Percentiles rank a stretch among this genome's conserved stretches.
Conservation (phyloP, 2,329 filamentous ascomycete species). For the Simplicillium sp. region DNA sequence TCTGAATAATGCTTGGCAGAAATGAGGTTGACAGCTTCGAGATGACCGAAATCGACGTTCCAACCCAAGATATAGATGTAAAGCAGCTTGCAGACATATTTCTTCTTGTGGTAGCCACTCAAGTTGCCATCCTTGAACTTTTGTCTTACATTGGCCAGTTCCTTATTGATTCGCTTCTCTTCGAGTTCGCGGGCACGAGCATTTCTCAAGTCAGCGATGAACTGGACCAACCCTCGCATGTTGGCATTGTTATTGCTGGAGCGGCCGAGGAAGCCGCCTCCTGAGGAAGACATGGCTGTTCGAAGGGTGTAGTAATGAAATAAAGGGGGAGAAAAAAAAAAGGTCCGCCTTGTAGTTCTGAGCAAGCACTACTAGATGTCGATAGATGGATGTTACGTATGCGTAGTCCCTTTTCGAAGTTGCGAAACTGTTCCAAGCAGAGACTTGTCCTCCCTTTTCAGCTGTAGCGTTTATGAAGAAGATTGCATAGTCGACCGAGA, state of each 20-base stretch:
- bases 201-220: constrained; percentile 94
- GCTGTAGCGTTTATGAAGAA: constrained; percentile 13
- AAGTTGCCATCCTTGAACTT: constrained; percentile 96
- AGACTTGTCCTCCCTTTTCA: constrained; percentile 9
- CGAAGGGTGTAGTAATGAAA: no score
- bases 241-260: constrained; percentile 56
- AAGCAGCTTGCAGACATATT: constrained; percentile 99
- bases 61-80: constrained; percentile 99
- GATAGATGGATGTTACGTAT: no score
- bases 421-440: constrained; percentile 7
- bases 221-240: constrained; percentile 85
- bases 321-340: no score
- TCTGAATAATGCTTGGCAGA: constrained; percentile 96
- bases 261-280: constrained; percentile 54
- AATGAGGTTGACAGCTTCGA: constrained; percentile 96
- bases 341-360: no score
- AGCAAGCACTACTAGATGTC: no score
- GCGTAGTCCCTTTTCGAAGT: no score
- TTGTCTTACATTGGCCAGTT: constrained; percentile 93
- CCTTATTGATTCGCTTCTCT: constrained; percentile 99
- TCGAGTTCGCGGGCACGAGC: constrained; percentile 90
- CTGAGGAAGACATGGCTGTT: constrained; percentile 43
- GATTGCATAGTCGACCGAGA: constrained; percentile 21
- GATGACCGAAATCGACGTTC: constrained; percentile 97
- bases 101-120: constrained; percentile 98